A percentile compares a stretch with the other conserved stretches of the same genome.
Conservation (phyloP, 2,329 filamentous ascomycete species). For the Didymella pomorum region DNA sequence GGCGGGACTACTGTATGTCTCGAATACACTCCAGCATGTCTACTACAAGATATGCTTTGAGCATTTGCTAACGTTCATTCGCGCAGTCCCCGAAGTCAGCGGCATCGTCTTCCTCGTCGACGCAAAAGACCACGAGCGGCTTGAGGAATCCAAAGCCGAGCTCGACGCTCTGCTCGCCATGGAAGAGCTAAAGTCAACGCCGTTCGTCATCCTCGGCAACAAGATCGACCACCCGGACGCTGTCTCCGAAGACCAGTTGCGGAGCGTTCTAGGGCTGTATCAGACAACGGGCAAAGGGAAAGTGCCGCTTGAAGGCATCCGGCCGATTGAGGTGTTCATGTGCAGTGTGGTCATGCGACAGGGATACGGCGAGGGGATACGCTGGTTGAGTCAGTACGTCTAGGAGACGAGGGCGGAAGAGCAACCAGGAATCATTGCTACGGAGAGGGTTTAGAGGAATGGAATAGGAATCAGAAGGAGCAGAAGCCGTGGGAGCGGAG, state of each 20-base stretch:
- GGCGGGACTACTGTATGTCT: constrained; percentile 50
- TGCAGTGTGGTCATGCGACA: constrained; percentile 98
- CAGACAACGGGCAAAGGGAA: constrained; percentile 62
- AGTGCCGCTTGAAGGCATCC: constrained; percentile 49
- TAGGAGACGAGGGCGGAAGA: constrained; percentile 23
- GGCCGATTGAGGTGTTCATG: constrained; percentile 89
- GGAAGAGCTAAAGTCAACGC: constrained; percentile 96
- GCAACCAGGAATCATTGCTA: background rate
- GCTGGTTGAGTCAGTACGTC: constrained; percentile 54
- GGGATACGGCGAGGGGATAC: constrained; percentile 60
- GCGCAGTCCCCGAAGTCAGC: constrained; percentile 49
- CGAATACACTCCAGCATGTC: background rate
- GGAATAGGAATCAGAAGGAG: background rate
- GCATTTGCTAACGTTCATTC: background rate
- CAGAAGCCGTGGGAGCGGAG: background rate
- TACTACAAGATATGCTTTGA: background rate
- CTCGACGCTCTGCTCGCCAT: constrained; percentile 92
- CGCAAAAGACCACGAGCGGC: constrained; percentile 94
- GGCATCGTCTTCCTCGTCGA: constrained; percentile 98
- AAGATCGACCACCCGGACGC: constrained; percentile 99
- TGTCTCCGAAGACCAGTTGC: constrained; percentile 92
- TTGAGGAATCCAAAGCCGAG: constrained; percentile 94
- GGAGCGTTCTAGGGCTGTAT: constrained; percentile 90
- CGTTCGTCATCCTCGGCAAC: constrained; percentile 96
- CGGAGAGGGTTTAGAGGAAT: background rate